These are phyloP conservation scores for Hirschioporus abietinus DNA, from an alignment of 768 basidiomycete species.

Conservation along the genomic window DNA sequence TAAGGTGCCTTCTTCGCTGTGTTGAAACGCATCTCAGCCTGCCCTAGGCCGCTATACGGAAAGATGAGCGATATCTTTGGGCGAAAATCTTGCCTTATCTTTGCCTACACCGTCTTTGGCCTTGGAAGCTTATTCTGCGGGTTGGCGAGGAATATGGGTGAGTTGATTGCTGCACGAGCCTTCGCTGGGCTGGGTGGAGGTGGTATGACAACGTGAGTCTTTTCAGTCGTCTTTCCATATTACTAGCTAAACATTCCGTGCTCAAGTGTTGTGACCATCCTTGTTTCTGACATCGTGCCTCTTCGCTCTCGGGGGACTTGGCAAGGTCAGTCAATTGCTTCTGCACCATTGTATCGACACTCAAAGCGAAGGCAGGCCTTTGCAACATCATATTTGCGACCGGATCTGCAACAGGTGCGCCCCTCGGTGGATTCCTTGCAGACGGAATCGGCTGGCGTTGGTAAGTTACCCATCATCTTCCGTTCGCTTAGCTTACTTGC, in stretches of 20 bases:
- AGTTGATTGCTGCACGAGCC: constrained; percentile 47
- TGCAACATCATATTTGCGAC: constrained; percentile 55
- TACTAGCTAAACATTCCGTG: not conserved
- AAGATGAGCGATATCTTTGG: constrained; percentile 64
- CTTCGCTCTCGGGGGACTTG: constrained; percentile 61
- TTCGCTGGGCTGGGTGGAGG: constrained; percentile 58
- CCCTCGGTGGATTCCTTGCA: constrained; percentile 55
- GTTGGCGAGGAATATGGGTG: constrained; percentile 45
- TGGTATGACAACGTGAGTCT: constrained; percentile 55
- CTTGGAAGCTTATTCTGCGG: constrained; percentile 51
- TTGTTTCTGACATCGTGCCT: constrained; percentile 62
- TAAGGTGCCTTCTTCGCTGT: constrained; percentile 20
- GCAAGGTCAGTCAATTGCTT: constrained; percentile 58
- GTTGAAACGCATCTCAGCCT: not conserved
- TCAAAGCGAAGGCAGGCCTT: too few species aligned
- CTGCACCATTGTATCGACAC: too few species aligned
- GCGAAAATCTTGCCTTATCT: constrained; percentile 50
- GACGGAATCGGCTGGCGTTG: constrained; percentile 68
- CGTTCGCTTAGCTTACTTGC: not conserved
- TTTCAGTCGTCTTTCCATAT: not conserved
- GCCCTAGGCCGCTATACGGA: constrained; percentile 51
- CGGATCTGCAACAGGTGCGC: constrained; percentile 56
- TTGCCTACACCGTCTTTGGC: constrained; percentile 49
- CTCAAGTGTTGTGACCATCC: constrained; percentile 55
- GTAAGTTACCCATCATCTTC: constrained; percentile 22